Evolutionary conservation across 176 grass and related monocot genomes (phyloP).

Genomic region (Stipa capillata): DNA sequence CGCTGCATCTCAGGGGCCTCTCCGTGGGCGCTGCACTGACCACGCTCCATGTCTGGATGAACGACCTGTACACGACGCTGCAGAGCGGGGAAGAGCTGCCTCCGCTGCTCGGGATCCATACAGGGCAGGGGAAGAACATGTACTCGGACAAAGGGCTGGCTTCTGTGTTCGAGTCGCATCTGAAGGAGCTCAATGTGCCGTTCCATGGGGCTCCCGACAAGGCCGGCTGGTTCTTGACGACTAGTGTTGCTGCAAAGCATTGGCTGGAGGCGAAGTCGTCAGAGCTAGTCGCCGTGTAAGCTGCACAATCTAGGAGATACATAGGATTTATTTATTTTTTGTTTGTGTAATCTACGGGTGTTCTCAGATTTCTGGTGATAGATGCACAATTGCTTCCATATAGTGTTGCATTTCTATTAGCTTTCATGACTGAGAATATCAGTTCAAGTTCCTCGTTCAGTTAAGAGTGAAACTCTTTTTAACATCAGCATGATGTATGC

Average conservation of each 20-base stretch:
- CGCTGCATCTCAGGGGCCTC: conserved; percentile 72
- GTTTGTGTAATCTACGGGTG: not conserved
- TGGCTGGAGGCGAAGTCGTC: conserved; percentile 65
- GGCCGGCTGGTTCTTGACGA: conserved; percentile 88
- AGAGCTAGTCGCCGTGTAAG: conserved; percentile 33
- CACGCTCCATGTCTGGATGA: conserved; percentile 69
- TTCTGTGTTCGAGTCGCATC: conserved; percentile 44
- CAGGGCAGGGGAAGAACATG: conserved; percentile 67
- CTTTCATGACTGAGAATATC: not conserved
- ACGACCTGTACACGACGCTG: conserved; percentile 58
- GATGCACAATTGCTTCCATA: conserved; percentile 4
- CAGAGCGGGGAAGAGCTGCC: conserved; percentile 58
- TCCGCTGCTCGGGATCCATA: conserved; percentile 70
- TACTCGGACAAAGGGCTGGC: conserved; percentile 53
- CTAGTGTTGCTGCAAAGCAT: conserved; percentile 57
- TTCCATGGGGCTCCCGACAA: conserved; percentile 80
- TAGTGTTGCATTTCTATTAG: too few species aligned
- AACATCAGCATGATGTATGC: not conserved
- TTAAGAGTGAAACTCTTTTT: too few species aligned
- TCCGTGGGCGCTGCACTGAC: conserved; percentile 59
- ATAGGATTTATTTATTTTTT: conserved; percentile 15
- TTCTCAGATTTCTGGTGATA: conserved; percentile 24
- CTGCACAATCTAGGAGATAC: conserved; percentile 1
- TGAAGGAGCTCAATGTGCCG: conserved; percentile 67
- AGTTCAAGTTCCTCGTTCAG: not conserved